Conservation (phyloP, 148 eudicot genomes). For the Silene uniflora region DNA sequence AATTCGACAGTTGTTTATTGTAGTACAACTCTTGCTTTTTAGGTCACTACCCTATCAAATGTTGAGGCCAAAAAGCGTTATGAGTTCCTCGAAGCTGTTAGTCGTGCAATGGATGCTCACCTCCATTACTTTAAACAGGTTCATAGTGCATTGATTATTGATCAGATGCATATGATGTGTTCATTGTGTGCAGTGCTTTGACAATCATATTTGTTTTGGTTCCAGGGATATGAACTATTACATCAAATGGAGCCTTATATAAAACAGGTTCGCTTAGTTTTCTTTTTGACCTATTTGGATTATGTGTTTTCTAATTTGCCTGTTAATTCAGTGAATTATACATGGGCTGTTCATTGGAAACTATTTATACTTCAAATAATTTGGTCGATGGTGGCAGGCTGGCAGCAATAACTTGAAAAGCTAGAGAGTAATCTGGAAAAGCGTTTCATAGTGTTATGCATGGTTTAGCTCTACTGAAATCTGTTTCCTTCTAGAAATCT, state of each 20-base stretch:
- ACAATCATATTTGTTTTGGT: conserved; percentile 17
- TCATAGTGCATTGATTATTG: conserved; percentile 1
- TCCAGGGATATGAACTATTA: conserved; percentile 85
- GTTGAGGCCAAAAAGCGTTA: conserved; percentile 86
- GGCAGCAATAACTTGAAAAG: background rate
- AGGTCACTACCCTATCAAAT: conserved; percentile 74
- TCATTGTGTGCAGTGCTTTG: conserved; percentile 9
- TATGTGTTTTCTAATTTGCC: conserved; percentile 4
- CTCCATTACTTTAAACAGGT: conserved; percentile 90
- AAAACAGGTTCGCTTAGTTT: conserved; percentile 51
- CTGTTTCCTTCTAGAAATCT: background rate
- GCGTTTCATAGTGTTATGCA: background rate
- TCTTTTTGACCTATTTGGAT: conserved; percentile 1
- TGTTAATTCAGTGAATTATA: conserved; percentile 7
- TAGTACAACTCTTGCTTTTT: conserved; percentile 17
- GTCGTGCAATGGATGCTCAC: conserved; percentile 87
- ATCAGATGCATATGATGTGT: conserved; percentile 1
- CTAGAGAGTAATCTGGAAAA: background rate
- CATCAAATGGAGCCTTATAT: conserved; percentile 89
- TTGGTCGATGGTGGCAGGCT: background rate
- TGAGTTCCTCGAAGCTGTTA: conserved; percentile 83
- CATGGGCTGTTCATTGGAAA: background rate
- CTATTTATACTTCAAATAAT: background rate
- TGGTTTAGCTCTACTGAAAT: background rate
- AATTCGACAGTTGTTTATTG: conserved; percentile 1